These are phyloP conservation scores for Simmondsia chinensis DNA, from an alignment of 148 eudicot species.

Conservation along the genomic window DNA sequence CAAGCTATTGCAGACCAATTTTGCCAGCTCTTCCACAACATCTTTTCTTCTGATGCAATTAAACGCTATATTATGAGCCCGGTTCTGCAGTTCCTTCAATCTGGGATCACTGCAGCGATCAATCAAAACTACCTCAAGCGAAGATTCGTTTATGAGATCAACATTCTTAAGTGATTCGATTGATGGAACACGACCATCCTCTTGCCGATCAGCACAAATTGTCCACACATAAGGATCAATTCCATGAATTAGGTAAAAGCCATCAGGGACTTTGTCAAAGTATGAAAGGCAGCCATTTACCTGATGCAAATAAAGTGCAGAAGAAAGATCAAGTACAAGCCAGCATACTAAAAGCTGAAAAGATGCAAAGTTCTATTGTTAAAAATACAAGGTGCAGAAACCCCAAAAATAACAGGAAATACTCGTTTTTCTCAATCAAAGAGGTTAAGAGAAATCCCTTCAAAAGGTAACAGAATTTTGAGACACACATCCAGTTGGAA, in stretches of 20 bases:
- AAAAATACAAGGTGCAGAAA: too few relatives aligned
- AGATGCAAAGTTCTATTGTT: too few relatives aligned
- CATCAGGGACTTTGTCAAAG: constrained; percentile 90
- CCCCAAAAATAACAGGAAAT: too few relatives aligned
- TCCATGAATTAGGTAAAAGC: constrained; percentile 81
- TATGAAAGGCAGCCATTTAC: constrained; percentile 93
- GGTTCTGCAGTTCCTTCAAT: constrained; percentile 69
- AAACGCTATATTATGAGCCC: constrained; percentile 42
- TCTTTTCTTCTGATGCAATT: constrained; percentile 57
- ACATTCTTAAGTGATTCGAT: constrained; percentile 66
- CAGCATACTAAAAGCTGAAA: too few relatives aligned
- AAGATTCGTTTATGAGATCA: constrained; percentile 50
- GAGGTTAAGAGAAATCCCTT: too few relatives aligned
- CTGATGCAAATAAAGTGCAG: too few relatives aligned
- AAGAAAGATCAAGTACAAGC: constrained; percentile 9
- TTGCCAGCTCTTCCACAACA: constrained; percentile 83
- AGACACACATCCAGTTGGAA: too few relatives aligned
- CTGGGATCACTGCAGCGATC: constrained; percentile 71
- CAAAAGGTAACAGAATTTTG: too few relatives aligned
- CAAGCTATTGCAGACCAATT: constrained; percentile 67
- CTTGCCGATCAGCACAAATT: constrained; percentile 70
- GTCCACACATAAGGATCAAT: constrained; percentile 95
- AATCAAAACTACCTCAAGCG: constrained; percentile 67
- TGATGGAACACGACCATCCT: constrained; percentile 80
- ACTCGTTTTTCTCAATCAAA: too few relatives aligned